Percentiles rank a stretch among this genome's conserved stretches.
Conservation (phyloP, 768 basidiomycete species). For the Rhodosporidiobolus sp. region DNA sequence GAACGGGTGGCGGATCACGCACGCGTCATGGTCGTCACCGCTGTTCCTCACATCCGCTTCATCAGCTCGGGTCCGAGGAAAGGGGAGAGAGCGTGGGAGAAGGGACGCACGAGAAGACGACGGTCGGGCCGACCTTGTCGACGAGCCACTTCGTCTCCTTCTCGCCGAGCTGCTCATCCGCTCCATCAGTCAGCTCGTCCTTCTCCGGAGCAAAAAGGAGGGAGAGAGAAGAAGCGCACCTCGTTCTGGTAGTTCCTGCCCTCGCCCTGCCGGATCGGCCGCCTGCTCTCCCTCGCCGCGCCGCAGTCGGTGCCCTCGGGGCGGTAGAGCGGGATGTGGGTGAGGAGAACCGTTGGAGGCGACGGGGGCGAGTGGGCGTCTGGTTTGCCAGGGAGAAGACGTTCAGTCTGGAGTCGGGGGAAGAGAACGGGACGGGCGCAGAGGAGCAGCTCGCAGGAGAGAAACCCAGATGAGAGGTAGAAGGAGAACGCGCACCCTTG, state of each 20-base stretch:
- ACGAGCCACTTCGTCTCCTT: slow-evolving; percentile 61
- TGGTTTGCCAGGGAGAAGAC: not conserved
- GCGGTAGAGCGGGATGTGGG: slow-evolving; percentile 83
- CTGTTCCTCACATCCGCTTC: too few species aligned
- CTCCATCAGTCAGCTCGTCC: slow-evolving; percentile 65
- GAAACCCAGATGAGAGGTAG: not conserved
- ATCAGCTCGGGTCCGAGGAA: not conserved
- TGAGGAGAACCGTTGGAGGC: slow-evolving; percentile 66
- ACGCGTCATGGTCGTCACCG: slow-evolving; percentile 95
- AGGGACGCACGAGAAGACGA: slow-evolving; percentile 63
- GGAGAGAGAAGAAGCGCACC: too few species aligned
- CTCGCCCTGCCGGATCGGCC: slow-evolving; percentile 64
- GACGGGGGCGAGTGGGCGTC: slow-evolving; percentile 45
- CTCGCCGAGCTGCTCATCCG: slow-evolving; percentile 37
- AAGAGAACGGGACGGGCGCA: slow-evolving; percentile 48
- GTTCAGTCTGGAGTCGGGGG: not conserved
- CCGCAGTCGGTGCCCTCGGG: slow-evolving; percentile 70
- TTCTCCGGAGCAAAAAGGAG: slow-evolving; percentile 67
- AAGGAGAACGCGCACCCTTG: slow-evolving; percentile 44
- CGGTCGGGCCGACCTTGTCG: slow-evolving; percentile 60
- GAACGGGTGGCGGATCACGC: slow-evolving; percentile 59
- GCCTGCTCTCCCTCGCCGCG: slow-evolving; percentile 67
- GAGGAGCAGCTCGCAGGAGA: not conserved
- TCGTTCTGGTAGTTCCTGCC: slow-evolving; percentile 61
- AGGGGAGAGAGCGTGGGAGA: slow-evolving; percentile 41